Evolutionary conservation across 257 asterid genomes (phyloP), one percentile per base, ranked within the genome.

Genomic region (Nicotiana knightiana): DNA sequence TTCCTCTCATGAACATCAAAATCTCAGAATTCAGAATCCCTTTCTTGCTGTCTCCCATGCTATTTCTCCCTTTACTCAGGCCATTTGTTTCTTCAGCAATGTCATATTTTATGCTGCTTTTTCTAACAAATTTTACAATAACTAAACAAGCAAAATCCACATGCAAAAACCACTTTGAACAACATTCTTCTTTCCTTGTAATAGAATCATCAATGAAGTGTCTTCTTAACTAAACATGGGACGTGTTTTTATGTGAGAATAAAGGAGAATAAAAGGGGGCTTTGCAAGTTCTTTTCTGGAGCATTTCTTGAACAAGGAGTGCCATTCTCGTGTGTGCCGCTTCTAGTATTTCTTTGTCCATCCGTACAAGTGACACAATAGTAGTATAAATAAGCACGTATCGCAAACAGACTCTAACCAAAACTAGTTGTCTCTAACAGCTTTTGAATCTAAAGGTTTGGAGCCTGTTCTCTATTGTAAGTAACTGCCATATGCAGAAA

Each of bases 261-360:
- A 73, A 73, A 51, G 79, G 79, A 48, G 62, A 59, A 73, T 39
- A 46, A 73, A 73, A 73, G 43, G 63, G 79, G 26, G 62, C 79
- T 75, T 71, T 51, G 63, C 28, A 9, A 51, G 28, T 26, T 75
- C 63, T 46, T 51, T 75, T 51, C 3, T 21, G 43, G 61, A 26
- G 79, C 43, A 33, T 26, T 51, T 51, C 79, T 75, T 26, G 43
- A 51, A 75, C 46, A 26, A 75, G 9, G 21, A 26, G 79, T 51
- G 79, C 79, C 63, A 26, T 75, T 75, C 79, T 75, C 79, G 79
- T 75, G 79, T 75, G 79, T 48, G 43, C 63, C 51, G 28, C 63
- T 51, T 75, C 39, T 75, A 26, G 26, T 51, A 75, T 75, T 75
- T 26, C 63, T 51, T 75, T 51, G 62, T 75, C 63, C 63, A 51